Base-by-base conservation (phyloP, 345 rosid genomes). In the Melastoma malabathricum region DNA sequence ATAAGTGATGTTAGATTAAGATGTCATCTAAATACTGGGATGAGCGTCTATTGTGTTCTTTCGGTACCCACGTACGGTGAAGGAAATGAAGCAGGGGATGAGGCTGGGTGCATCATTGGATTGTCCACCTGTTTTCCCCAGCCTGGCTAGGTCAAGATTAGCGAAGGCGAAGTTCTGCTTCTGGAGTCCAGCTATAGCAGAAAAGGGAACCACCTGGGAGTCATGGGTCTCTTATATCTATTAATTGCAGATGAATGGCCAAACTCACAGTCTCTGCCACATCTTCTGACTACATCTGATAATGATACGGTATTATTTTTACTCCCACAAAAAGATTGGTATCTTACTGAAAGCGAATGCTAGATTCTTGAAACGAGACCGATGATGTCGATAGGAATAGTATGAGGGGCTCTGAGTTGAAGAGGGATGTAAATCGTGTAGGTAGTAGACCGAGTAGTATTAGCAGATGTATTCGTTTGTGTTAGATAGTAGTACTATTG, bases 41-140 rank as follows among this genome's bases (percentile, higher is more conserved):
- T 46, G 96, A 92, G 48, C 68, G 69, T 22, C 66, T 56, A 12
- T 62, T 86, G 13, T 86, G 87, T 48, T 58, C 72, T 58, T n/a
- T 90, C 98, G 13, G 19, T 57, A 10, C 75, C 96, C 0, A 63
- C 38, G 47, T 90, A 86, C 27, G 98, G 98, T 13, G 49, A 66
- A 15, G 96, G 96, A 55, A 64, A 50, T 15, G 92, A 84, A 68
- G 76, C 79, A 12, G 98, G 98, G 56, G 75, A 90, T 17, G 98
- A 90, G 66, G 74, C 76, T 52, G 98, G 96, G 51, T 86, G 86
- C 45, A 62, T 90, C 15, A 94, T 90, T 17, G 98, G 98, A 64
- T 86, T 90, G 96, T 76, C 98, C 1, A 60, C 94, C 20, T 90
- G 92, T 72, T 84, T 83, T 65, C 94, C 89, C 31, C 54, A 66